Conservation (phyloP, 2,329 filamentous ascomycete genomes). For the Cladosporium sp. region DNA sequence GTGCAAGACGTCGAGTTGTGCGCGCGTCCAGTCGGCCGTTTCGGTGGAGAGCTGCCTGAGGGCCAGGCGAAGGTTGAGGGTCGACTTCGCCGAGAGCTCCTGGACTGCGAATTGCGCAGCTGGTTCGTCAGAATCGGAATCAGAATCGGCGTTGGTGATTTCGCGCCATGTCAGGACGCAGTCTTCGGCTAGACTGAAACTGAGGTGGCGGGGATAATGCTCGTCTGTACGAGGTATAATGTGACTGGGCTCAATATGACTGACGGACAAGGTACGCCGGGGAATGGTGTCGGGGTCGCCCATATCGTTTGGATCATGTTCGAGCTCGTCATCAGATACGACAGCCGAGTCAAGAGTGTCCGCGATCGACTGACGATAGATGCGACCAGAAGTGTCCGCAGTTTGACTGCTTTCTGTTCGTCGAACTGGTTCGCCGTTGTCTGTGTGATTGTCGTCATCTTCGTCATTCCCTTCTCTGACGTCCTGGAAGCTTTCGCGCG, state of each 20-base stretch:
- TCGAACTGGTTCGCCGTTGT: conserved; percentile 34
- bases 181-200: conserved; percentile 71
- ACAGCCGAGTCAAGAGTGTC: background rate
- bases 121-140: conserved; percentile 17
- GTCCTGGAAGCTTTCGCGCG: conserved; percentile 2
- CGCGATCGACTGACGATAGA: background rate
- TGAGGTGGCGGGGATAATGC: conserved; percentile 67
- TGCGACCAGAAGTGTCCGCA: background rate
- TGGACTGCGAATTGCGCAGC: conserved; percentile 22
- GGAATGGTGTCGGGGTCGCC: conserved; percentile 1
- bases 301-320: background rate
- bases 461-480: conserved; percentile 20
- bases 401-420: background rate
- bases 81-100: conserved; percentile 47
- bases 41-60: conserved; percentile 38
- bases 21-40: conserved; percentile 56
- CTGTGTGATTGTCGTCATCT: conserved; percentile 48
- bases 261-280: conserved; percentile 53
- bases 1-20: conserved; percentile 54
- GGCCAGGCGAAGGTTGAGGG: conserved; percentile 51
- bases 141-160: conserved; percentile 25
- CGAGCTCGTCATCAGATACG: background rate
- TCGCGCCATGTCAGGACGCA: conserved; percentile 61
- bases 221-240: conserved; percentile 40
- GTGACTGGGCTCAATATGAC: conserved; percentile 32